Evolutionary conservation across 345 rosid genomes (phyloP).

Genomic region (Brassica napus): DNA sequence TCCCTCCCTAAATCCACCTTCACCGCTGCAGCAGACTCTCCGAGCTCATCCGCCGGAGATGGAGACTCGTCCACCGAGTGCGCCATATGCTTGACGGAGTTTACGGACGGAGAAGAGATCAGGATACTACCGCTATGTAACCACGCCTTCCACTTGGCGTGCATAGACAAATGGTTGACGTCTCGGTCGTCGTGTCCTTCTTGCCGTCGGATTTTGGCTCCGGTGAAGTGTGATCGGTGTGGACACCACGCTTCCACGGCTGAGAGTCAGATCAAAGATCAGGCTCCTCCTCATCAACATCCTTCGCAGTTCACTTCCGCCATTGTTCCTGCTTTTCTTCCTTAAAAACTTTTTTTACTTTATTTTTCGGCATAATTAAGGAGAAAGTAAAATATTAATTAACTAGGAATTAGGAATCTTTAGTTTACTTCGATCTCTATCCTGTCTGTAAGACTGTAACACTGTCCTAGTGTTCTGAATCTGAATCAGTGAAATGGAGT

Average conservation of each 20-base stretch:
- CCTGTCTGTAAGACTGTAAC: slow-evolving; percentile 15
- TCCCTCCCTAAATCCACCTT: slow-evolving; percentile 66
- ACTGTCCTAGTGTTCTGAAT: not conserved
- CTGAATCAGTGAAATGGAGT: slow-evolving; percentile 16
- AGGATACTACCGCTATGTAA: slow-evolving; percentile 59
- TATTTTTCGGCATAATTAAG: slow-evolving; percentile 12
- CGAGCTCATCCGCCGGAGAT: slow-evolving; percentile 10
- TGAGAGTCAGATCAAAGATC: slow-evolving; percentile 31
- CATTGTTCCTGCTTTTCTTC: slow-evolving; percentile 40
- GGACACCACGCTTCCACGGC: slow-evolving; percentile 35
- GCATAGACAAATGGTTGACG: slow-evolving; percentile 66
- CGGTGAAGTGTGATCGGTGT: slow-evolving; percentile 40
- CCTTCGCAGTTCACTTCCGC: slow-evolving; percentile 32
- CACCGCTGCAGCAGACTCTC: slow-evolving; percentile 23
- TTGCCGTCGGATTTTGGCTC: slow-evolving; percentile 55
- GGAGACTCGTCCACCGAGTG: slow-evolving; percentile 47
- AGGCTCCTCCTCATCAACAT: slow-evolving; percentile 26
- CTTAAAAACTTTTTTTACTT: slow-evolving; percentile 7
- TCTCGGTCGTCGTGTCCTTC: slow-evolving; percentile 70
- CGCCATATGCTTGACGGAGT: slow-evolving; percentile 60
- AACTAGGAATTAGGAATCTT: slow-evolving; percentile 28
- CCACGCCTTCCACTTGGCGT: slow-evolving; percentile 63
- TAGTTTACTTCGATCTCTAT: not conserved
- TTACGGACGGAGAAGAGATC: slow-evolving; percentile 54
- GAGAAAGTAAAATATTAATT: slow-evolving; percentile 16